Base-by-base conservation (phyloP, 108 stramenopile genomes). In the Pseudonitzschia delicatissima region DNA sequence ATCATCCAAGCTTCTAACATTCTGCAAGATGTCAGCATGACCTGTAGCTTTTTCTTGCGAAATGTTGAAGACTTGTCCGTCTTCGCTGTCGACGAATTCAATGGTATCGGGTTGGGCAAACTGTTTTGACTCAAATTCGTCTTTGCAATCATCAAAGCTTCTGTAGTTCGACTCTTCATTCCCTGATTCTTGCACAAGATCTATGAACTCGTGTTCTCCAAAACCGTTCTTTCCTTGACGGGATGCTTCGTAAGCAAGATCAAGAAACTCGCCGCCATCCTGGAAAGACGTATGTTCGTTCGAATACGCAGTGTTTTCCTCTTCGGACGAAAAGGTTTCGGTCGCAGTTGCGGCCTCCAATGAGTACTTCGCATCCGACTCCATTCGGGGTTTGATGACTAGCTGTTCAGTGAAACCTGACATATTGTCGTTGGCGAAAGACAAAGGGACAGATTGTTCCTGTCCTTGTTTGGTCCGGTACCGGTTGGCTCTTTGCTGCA, bases 261-360 rank as follows among this genome's bases (percentile, higher is more conserved):
- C 8, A 27, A 9, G n/a, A 27, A 27, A 53, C 27, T 53, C 31
- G 11, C 31, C 31, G 9, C n/a, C 12, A 12, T 55, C 29, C 31
- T 55, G 26, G 9, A 29, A 55, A 33, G 12, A 53, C 4, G n/a
- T 28, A 27, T 53, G 12, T 7, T 53, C 21, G 3, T 53, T 26
- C 26, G 51, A 53, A 53, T 27, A 53, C 9, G 58, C 32, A 5
- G 34, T 39, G n/a, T 59, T 39, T 35, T 39, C 58, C 21, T 50
- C 49, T 13, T 25, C 61, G 21, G 70, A 71, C 20, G 70, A 71
- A 59, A 71, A 71, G 2, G 62, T 64, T 45, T 71, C 70, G 1
- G 62, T 62, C 51, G 57, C 33, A 5, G 70, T 71, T 39, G 64
- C 65, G 57, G 57, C 62, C 17, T 64, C 47, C 1, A 64, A 26